These are phyloP conservation scores for Rhizopus sp. DNA, from an alignment of 371 early-diverging fungal species.

Conservation along the genomic window DNA sequence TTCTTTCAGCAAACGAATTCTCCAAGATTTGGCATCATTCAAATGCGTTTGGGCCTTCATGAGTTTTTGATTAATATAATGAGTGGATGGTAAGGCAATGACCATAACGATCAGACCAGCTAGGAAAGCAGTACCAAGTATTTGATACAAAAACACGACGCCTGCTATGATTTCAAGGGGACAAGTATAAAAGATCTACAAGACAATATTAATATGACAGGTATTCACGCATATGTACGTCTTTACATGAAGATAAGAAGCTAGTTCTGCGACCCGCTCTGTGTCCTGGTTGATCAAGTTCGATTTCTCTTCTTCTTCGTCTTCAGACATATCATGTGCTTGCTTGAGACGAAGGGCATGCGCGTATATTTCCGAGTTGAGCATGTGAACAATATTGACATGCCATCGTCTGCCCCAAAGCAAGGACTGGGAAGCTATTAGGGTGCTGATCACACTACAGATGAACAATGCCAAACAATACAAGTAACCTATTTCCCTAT, in stretches of 20 bases:
- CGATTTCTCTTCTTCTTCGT: conserved; percentile 34
- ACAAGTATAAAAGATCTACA: conserved; percentile 61
- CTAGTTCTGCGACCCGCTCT: conserved; percentile 65
- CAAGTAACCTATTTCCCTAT: conserved; percentile 46
- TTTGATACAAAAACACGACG: conserved; percentile 60
- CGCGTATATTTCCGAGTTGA: conserved; percentile 60
- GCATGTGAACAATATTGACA: conserved; percentile 55
- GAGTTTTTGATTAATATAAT: conserved; percentile 51
- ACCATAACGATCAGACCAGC: conserved; percentile 67
- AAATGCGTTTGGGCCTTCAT: conserved; percentile 54
- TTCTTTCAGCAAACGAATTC: conserved; percentile 63
- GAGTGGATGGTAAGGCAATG: conserved; percentile 64
- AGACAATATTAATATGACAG: conserved; percentile 32
- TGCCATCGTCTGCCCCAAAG: conserved; percentile 64
- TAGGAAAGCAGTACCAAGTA: conserved; percentile 69
- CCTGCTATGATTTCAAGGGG: conserved; percentile 68
- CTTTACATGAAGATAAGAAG: conserved; percentile 54
- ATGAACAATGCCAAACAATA: conserved; percentile 56
- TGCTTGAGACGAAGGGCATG: conserved; percentile 46
- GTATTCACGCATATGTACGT: neutral
- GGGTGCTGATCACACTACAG: conserved; percentile 53
- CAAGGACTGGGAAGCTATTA: conserved; percentile 61
- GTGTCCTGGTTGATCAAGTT: conserved; percentile 85
- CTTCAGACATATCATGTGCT: conserved; percentile 9
- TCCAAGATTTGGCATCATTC: conserved; percentile 60